A percentile compares a stretch with the other conserved stretches of the same genome.
Conservation (phyloP, 2,329 filamentous ascomycete genomes). For the Penicillium rolfsii region DNA sequence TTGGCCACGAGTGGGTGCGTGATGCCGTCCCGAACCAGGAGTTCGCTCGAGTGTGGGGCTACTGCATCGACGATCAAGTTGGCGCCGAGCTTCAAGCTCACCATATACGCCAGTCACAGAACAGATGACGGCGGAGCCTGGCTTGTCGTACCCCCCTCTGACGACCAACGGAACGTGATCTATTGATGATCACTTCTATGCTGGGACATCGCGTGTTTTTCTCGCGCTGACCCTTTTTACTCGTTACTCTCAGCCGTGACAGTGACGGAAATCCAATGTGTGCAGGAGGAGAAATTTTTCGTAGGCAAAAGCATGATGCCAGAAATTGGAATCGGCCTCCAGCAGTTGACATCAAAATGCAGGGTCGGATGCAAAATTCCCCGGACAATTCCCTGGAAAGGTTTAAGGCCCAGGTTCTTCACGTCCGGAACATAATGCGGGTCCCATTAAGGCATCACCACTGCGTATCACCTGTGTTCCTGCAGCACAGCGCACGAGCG, state of each 20-base stretch:
- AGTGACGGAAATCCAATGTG: constrained; percentile 6
- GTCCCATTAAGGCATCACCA: constrained; percentile 6
- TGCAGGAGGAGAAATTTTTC: constrained; percentile 1
- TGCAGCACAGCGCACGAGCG: constrained; percentile 17
- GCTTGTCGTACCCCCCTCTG: constrained; percentile 7
- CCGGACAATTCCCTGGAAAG: background rate
- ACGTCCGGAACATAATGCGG: constrained; percentile 3
- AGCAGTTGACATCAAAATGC: background rate
- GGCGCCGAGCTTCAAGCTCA: background rate
- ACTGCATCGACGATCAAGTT: constrained; percentile 24
- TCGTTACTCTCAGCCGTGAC: constrained; percentile 7
- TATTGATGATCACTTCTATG: constrained; percentile 24
- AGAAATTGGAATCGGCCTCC: background rate
- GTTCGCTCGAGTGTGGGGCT: constrained; percentile 18
- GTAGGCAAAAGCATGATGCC: background rate
- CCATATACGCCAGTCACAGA: constrained; percentile 10
- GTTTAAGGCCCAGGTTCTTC: background rate
- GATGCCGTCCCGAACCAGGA: constrained; percentile 11
- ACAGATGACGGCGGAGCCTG: constrained; percentile 14
- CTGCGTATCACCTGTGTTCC: constrained; percentile 15
- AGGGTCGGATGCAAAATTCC: constrained; percentile 9
- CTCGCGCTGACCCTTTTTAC: background rate
- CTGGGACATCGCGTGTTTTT: constrained; percentile 5
- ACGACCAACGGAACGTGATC: constrained; percentile 12
- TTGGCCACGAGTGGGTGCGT: constrained; percentile 13